phyloP scores from a whole-genome alignment of 805 yeast genomes.

The Citeromyces nyonsensis region DNA sequence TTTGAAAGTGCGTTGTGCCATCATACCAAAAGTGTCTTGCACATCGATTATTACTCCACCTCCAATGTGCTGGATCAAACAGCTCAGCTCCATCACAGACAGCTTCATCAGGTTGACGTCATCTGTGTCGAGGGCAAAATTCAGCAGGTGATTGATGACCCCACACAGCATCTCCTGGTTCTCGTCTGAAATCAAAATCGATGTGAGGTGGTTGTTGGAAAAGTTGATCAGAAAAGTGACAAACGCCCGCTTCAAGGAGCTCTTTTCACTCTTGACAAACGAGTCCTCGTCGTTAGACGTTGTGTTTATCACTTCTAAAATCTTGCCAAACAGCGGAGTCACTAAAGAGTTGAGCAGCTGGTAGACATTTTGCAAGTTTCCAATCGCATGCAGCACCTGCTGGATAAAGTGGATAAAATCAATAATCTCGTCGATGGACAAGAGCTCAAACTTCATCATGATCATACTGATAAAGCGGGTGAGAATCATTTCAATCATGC shows the following conservation, averaged over 20 bases:
- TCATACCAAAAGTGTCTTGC: slow-evolving; percentile 25
- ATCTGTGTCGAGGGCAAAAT: slow-evolving; percentile 34
- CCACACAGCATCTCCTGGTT: slow-evolving; percentile 46
- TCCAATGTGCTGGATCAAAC: slow-evolving; percentile 50
- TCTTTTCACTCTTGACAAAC: slow-evolving; percentile 32
- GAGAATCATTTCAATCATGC: slow-evolving; percentile 23
- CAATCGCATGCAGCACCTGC: slow-evolving; percentile 71
- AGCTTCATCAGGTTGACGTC: slow-evolving; percentile 56
- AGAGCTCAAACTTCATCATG: slow-evolving; percentile 37
- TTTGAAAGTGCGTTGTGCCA: slow-evolving; percentile 30
- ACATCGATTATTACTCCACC: slow-evolving; percentile 51
- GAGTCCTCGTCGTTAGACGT: slow-evolving; percentile 7
- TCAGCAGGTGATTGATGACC: slow-evolving; percentile 47
- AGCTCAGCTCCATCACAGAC: slow-evolving; percentile 53
- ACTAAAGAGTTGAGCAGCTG: slow-evolving; percentile 58
- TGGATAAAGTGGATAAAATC: slow-evolving; percentile 81
- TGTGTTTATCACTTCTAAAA: slow-evolving; percentile 22
- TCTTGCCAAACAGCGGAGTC: slow-evolving; percentile 57
- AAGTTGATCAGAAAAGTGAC: slow-evolving; percentile 56
- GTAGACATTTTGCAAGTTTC: slow-evolving; percentile 51
- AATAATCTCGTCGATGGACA: slow-evolving; percentile 48
- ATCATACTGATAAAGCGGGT: slow-evolving; percentile 60
- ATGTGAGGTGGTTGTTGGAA: slow-evolving; percentile 63
- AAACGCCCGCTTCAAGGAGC: slow-evolving; percentile 52
- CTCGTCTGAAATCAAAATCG: slow-evolving; percentile 55